A percentile compares a stretch with the other conserved stretches of the same genome.
Evolutionary conservation across 148 eudicot genomes (phyloP).

Genomic region (Vaccinium macrocarpon): DNA sequence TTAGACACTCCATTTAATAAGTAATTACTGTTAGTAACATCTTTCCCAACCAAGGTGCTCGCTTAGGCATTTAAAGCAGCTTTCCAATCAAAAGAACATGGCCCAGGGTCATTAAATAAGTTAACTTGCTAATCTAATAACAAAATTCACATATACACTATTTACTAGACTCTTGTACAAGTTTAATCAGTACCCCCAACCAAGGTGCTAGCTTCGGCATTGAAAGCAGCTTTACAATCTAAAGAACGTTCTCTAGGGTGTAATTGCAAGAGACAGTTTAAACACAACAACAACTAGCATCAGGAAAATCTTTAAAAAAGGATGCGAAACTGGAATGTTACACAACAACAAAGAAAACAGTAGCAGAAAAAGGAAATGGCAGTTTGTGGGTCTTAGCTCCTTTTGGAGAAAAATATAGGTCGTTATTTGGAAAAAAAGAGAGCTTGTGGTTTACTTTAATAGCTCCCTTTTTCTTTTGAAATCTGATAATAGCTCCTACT

Average conservation of each 20-base stretch:
- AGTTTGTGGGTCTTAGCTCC: neutral
- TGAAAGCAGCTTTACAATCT: neutral
- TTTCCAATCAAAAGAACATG: neutral
- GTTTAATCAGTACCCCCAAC: neutral
- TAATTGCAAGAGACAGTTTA: neutral
- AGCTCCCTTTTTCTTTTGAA: neutral
- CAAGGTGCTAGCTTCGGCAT: neutral
- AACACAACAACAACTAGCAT: neutral
- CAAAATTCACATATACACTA: neutral
- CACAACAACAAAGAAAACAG: neutral
- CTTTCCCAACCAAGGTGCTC: neutral
- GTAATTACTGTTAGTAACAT: neutral
- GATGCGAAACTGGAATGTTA: neutral
- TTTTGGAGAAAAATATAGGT: neutral
- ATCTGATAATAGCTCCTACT: neutral
- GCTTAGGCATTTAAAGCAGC: neutral
- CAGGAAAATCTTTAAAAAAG: neutral
- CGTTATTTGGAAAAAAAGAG: neutral
- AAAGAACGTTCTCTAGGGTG: neutral
- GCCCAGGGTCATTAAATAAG: neutral
- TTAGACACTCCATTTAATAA: neutral
- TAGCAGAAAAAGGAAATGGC: neutral
- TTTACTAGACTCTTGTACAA: neutral
- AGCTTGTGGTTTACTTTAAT: neutral
- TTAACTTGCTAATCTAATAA: neutral